Conservation (phyloP, 164 flowering plant genomes). For the Sextonia rubra region DNA sequence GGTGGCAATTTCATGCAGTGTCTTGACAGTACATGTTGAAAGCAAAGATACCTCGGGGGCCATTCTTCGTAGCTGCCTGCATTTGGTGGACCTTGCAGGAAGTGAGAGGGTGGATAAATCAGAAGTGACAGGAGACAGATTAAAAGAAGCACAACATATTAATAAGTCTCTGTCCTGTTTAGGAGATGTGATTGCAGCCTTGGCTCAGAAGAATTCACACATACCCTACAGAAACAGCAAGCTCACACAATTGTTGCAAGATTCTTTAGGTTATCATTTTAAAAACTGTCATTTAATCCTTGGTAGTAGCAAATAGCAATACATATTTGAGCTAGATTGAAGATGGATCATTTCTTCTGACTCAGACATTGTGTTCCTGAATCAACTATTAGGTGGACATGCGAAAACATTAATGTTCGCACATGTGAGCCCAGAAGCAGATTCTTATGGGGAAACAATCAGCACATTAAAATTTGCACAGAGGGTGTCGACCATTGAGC, state of each 20-base stretch:
- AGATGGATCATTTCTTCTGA: not conserved
- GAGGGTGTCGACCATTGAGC: conserved; percentile 79
- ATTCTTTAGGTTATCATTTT: conserved; percentile 57
- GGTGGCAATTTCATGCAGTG: conserved; percentile 34
- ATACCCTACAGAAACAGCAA: conserved; percentile 92
- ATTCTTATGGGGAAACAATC: conserved; percentile 66
- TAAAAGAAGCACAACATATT: conserved; percentile 74
- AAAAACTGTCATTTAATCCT: not conserved
- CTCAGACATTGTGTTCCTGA: conserved; percentile 8
- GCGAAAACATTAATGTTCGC: conserved; percentile 92
- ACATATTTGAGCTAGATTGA: not conserved
- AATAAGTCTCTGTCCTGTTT: conserved; percentile 82
- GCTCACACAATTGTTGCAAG: conserved; percentile 84
- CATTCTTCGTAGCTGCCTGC: conserved; percentile 49
- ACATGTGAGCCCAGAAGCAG: conserved; percentile 85
- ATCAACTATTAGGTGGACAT: conserved; percentile 57
- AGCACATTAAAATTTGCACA: conserved; percentile 84
- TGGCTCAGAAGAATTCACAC: conserved; percentile 79
- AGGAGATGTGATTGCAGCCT: conserved; percentile 80
- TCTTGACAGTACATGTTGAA: conserved; percentile 56
- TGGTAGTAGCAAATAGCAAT: not conserved
- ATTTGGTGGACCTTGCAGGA: conserved; percentile 81
- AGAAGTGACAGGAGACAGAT: conserved; percentile 78
- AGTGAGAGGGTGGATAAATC: conserved; percentile 81
- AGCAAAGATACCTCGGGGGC: conserved; percentile 58